Base-by-base conservation (phyloP, 1,284 basidiomycete genomes). In the Thecaphora thlaspeos region DNA sequence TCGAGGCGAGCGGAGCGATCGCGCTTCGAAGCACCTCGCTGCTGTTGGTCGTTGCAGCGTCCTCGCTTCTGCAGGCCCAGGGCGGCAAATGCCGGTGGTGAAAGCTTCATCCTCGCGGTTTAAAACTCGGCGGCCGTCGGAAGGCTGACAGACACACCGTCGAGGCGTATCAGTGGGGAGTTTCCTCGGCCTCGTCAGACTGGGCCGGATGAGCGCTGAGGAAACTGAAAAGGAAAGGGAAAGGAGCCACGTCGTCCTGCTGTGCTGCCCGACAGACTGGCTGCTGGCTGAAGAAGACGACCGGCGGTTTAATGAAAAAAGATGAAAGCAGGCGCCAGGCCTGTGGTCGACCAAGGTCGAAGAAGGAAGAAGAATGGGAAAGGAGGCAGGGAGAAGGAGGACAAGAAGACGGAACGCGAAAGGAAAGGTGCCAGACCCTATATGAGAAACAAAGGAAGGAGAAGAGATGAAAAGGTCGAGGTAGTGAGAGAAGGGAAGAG, bases 351-450 rank as follows among this genome's bases (percentile, higher is more conserved):
- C 32, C 9, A 34, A 8, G 15, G 15, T 11, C 32, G 15, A 34
- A 37, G 30, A 51, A 38, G 21, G 40, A 47, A 23, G 2, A 24
- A 34, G 34, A 18, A 30, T 19, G 8, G 32, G 32, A 45, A 45
- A 38, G 52, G 46, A 42, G 52, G 48, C 44, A 46, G 38, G 19
- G 23, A 48, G 58, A 43, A 41, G 18, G 43, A 22, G 22, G 28
- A 40, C 11, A 34, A 43, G 38, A 54, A 53, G 53, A 55, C 19
- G 21, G 47, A 55, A 60, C 30, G 46, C 39, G 51, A 56, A 51
- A 37, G 47, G 47, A 58, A 51, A 49, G 55, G 58, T 32, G 55
- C 58, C 37, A 50, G 54, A 49, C 55, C 51, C 46, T 51, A 41
- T 52, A 56, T 51, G 38, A 56, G 43, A 21, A 51, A 45, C 55